Evolutionary conservation across 768 basidiomycete species (phyloP), one percentile per base, ranked within the genome.

Genomic region (Amanita pseudoporphyria): DNA sequence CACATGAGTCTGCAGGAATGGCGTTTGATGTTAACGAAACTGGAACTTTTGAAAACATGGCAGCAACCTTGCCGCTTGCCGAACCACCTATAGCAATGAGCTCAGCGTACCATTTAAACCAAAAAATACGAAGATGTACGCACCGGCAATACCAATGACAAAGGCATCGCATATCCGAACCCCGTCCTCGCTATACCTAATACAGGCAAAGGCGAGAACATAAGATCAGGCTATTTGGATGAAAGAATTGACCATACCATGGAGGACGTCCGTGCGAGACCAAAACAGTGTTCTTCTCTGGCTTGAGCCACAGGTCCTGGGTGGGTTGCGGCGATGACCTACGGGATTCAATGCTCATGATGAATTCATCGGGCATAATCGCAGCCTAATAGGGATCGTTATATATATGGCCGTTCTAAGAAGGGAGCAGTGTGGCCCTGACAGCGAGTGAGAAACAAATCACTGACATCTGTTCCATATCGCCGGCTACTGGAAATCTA

Each of bases 251-350:
- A 5, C 49, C 41, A 32, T 64, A 89, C 88, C 88, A 91, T 58
- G 89, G 87, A 42, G 86, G 86, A 41, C 89, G 76, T 43, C 89
- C 89, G 66, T 92, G 89, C 30, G 86, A 87, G 42, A 82, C 84
- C 31, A 92, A 67, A 21, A 92, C 70, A 2, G 79, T 86, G 58
- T 91, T 92, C 68, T 89, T 82, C 63, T 73, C 69, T 49, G 73
- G 63, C 47, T 74, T 69, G 31, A 73, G 51, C 47, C 67, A 62
- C 14, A 65, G 60, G 51, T 60, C 54, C 32, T 51, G 40, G 37
- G 47, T 28, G 26, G 26, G 26, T 7, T 7, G 26, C 12, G 30
- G 32, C 16, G 19, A 55, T 24, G 36, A 22, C 33, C 21, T 28
- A 6, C 38, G 18, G 32, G 30, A 12, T 6, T 21, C 30, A 21